Conservation (phyloP, 2,329 filamentous ascomycete genomes). For the Penicillium sp. region DNA sequence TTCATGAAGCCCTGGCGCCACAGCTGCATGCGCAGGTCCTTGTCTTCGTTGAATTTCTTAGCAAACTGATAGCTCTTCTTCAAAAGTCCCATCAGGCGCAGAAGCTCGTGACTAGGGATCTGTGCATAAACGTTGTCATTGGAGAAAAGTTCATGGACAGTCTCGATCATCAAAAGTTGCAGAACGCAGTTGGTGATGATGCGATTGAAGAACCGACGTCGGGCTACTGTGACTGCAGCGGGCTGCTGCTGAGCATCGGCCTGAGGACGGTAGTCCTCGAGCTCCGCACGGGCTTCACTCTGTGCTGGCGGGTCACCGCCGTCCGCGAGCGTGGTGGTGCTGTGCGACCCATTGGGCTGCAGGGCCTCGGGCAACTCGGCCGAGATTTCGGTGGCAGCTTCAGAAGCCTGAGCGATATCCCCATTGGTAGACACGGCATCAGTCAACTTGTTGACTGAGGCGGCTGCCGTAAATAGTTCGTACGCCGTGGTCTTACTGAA, state of each 20-base stretch:
- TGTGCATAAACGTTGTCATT: conserved; percentile 92
- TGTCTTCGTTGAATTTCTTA: conserved; percentile 95
- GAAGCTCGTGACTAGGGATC: conserved; percentile 84
- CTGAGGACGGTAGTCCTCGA: conserved; percentile 86
- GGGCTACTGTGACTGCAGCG: conserved; percentile 86
- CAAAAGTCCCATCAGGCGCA: conserved; percentile 87
- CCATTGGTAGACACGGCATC: conserved; percentile 33
- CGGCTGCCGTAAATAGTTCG: conserved; percentile 85
- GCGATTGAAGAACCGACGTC: conserved; percentile 94
- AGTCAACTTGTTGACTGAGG: conserved; percentile 44
- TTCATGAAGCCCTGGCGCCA: conserved; percentile 99
- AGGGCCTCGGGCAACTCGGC: conserved; percentile 24
- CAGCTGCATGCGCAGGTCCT: conserved; percentile 87
- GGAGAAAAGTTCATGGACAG: conserved; percentile 96
- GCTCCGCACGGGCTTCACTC: conserved; percentile 41
- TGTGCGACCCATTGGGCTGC: conserved; percentile 30
- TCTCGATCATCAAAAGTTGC: conserved; percentile 98
- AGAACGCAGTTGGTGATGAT: conserved; percentile 99
- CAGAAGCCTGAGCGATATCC: conserved; percentile 20
- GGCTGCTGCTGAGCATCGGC: conserved; percentile 79
- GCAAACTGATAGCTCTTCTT: conserved; percentile 98
- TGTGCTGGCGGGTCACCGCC: conserved; percentile 34
- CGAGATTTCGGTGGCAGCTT: conserved; percentile 19
- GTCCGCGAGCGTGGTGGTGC: conserved; percentile 32
- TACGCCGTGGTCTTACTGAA: conserved; percentile 94